Conservation (phyloP, 2,329 filamentous ascomycete species). For the Sporothrix inflata region DNA sequence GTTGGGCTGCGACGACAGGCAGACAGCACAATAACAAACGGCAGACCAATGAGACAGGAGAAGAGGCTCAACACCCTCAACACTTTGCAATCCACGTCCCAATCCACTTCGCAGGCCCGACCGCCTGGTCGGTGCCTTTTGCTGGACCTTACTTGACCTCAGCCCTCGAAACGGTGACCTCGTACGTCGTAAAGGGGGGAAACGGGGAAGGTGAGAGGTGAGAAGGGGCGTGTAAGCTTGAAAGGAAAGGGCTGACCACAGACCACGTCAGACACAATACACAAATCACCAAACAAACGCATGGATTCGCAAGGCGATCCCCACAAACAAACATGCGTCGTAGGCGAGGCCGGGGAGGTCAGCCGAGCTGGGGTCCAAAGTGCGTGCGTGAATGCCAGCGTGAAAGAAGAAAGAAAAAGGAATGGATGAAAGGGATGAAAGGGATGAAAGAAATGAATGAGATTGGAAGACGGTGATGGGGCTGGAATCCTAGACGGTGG, state of each 20-base stretch:
- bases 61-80: neutral
- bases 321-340: neutral
- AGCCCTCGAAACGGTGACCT: slow-evolving; percentile 4
- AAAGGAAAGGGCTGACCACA: slow-evolving; percentile 1
- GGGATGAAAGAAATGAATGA: neutral
- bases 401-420: neutral
- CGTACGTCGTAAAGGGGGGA: neutral
- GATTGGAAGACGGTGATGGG: neutral
- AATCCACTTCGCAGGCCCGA: neutral
- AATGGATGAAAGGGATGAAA: neutral
- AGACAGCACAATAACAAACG: neutral
- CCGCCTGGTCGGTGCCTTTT: neutral
- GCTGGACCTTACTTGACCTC: too few relatives aligned
- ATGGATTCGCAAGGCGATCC: neutral
- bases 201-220: slow-evolving; percentile 6
- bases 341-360: neutral
- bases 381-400: neutral
- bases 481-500: neutral
- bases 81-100: neutral
- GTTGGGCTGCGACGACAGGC: neutral
- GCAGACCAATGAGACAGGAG: neutral
- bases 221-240: slow-evolving; percentile 5
- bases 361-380: neutral
- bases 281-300: neutral
- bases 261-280: neutral